Evolutionary conservation across 768 basidiomycete genomes (phyloP), one percentile per base, ranked within the genome.

Genomic region (Mycena rosella): DNA sequence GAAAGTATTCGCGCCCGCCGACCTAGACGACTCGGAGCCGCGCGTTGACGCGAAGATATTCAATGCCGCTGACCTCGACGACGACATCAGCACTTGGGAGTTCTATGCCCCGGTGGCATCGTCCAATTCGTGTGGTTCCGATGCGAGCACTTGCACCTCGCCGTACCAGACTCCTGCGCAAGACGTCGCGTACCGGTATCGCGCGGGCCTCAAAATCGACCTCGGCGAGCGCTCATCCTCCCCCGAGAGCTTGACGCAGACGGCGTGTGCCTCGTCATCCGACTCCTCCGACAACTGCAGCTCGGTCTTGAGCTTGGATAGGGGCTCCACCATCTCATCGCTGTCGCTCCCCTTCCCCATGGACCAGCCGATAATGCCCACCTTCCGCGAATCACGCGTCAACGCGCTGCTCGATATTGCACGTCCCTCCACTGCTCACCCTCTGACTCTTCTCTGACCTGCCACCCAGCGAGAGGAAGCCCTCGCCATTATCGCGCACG

Each of bases 391-490:
- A 51, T 79, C 81, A 29, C 80, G 82, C 48, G 72, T 72, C 45
- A 76, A 74, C 47, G 83, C 78, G 5, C 74, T 87, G 32, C 63
- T 75, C 11, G 72, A 80, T 63, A 78, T 83, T 45, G 86, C 87
- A 58, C 44, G 85, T 80, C 18, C 32, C 29, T 53, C 51, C 67
- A 47, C 1, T 51, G n/a, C 36, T 29, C 32, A 30, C 18, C 10
- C 17, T 29, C 2, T 26, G 4, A 32, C 10, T 26, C 18, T 40
- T 48, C 47, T 45, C 29, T 55, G 36, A 49, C 65, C 48, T 34
- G 17, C 15, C 57, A 38, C 38, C 34, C 63, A 85, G 83, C 74
- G 76, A 45, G 72, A 78, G 48, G 84, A 86, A 72, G 84, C 82
- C 29, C 45, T 75, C 27, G 63, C 65, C 8, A 69, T 76, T 20